phyloP scores from a whole-genome alignment of 2,329 filamentous ascomycete species.

The Calonectria ilicicola region DNA sequence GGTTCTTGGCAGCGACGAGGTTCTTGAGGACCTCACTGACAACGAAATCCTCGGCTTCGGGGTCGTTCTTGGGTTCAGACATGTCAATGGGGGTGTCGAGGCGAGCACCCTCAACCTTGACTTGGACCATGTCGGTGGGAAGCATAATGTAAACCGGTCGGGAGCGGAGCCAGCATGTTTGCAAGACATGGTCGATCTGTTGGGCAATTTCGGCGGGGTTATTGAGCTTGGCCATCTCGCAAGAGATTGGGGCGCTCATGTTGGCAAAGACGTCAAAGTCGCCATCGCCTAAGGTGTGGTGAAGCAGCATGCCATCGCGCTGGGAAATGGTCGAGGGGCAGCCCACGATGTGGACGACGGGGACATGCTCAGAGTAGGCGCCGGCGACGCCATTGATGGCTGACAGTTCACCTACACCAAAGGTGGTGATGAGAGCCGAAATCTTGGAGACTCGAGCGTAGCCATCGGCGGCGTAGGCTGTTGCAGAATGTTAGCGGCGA shows the following conservation, averaged over 20 bases:
- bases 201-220: slow-evolving; percentile 76
- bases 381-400: slow-evolving; percentile 80
- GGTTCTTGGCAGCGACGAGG: slow-evolving; percentile 78
- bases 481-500: slow-evolving; percentile 29
- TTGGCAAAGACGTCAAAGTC: slow-evolving; percentile 86
- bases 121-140: slow-evolving; percentile 82
- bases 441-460: slow-evolving; percentile 81
- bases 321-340: slow-evolving; percentile 63
- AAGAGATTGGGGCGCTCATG: slow-evolving; percentile 81
- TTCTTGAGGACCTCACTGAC: slow-evolving; percentile 82
- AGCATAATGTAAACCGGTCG: slow-evolving; percentile 87
- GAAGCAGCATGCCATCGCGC: slow-evolving; percentile 62
- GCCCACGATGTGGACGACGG: slow-evolving; percentile 76
- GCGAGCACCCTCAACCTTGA: slow-evolving; percentile 79
- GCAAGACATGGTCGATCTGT: slow-evolving; percentile 82
- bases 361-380: slow-evolving; percentile 79
- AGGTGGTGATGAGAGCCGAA: slow-evolving; percentile 78
- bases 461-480: slow-evolving; percentile 83
- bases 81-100: slow-evolving; percentile 80
- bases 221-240: slow-evolving; percentile 77
- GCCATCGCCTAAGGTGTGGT: slow-evolving; percentile 81
- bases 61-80: slow-evolving; percentile 71
- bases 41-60: slow-evolving; percentile 83
- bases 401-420: slow-evolving; percentile 81
- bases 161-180: slow-evolving; percentile 78